Evolutionary conservation across 257 asterid genomes (phyloP).

Genomic region (Lycium ferocissimum): DNA sequence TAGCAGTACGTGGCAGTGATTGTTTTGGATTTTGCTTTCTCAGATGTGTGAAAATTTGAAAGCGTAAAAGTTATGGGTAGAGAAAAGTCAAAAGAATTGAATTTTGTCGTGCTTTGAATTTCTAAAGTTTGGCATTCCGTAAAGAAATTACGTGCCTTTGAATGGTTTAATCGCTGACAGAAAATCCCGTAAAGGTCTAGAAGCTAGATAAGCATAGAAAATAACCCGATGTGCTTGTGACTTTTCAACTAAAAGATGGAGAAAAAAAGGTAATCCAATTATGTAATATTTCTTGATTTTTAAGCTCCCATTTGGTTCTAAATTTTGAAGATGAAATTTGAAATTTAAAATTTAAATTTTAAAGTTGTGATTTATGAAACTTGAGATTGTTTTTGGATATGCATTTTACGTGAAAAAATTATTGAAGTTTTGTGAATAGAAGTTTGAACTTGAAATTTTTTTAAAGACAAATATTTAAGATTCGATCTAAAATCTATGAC

Average conservation of each 20-base stretch:
- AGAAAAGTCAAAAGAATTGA: constrained; percentile 8
- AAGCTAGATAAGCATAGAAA: neutral
- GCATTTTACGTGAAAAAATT: no score
- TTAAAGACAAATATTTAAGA: no score
- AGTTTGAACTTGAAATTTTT: no score
- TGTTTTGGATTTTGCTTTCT: neutral
- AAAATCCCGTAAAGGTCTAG: neutral
- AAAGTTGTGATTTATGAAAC: no score
- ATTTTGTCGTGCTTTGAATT: neutral
- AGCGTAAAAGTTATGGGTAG: neutral
- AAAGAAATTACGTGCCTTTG: neutral
- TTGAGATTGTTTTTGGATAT: no score
- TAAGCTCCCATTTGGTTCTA: neutral
- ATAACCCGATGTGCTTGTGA: neutral
- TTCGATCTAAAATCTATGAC: no score
- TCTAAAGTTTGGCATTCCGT: neutral
- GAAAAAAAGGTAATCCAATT: neutral
- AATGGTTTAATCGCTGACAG: neutral
- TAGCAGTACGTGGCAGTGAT: neutral
- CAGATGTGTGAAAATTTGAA: neutral
- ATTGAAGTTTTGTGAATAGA: no score
- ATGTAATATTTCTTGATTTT: neutral
- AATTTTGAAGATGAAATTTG: no score
- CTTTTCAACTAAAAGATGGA: neutral
- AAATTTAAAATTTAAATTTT: no score